Evolutionary conservation across 2,329 filamentous ascomycete species (phyloP).

Genomic region (Aspergillus aculeatinus): DNA sequence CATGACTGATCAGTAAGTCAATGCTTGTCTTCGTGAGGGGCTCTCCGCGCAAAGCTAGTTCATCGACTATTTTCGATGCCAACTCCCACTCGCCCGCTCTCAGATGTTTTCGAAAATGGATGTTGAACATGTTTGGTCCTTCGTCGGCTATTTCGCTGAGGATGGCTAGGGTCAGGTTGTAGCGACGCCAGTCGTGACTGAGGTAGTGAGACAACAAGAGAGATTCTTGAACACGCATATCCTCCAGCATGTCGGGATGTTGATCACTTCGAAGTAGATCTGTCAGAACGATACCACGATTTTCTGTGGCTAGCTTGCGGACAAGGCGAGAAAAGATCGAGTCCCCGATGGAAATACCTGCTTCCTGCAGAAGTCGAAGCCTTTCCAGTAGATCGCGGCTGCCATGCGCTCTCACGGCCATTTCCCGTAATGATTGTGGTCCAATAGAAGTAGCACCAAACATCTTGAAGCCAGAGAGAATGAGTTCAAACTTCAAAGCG

Average conservation of each 20-base stretch:
- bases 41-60: conserved; percentile 50
- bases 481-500: conserved; percentile 69
- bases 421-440: conserved; percentile 72
- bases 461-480: conserved; percentile 67
- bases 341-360: conserved; percentile 62
- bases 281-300: conserved; percentile 54
- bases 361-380: conserved; percentile 60
- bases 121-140: conserved; percentile 32
- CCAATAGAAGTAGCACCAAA: conserved; percentile 73
- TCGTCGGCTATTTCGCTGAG: conserved; percentile 43
- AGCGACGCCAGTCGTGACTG: conserved; percentile 51
- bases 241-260: conserved; percentile 63
- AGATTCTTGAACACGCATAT: conserved; percentile 53
- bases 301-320: conserved; percentile 60
- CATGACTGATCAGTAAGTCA: conserved; percentile 40
- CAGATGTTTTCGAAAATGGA: conserved; percentile 43
- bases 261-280: conserved; percentile 60
- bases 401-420: conserved; percentile 65
- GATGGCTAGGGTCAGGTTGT: conserved; percentile 57
- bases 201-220: conserved; percentile 55
- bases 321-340: conserved; percentile 67
- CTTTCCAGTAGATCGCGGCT: conserved; percentile 57
- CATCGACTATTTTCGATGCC: conserved; percentile 41
- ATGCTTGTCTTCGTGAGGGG: conserved; percentile 47
- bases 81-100: conserved; percentile 31